Evolutionary conservation across 176 grass and related monocot genomes (phyloP).

Genomic region (Eragrostis nindensis): DNA sequence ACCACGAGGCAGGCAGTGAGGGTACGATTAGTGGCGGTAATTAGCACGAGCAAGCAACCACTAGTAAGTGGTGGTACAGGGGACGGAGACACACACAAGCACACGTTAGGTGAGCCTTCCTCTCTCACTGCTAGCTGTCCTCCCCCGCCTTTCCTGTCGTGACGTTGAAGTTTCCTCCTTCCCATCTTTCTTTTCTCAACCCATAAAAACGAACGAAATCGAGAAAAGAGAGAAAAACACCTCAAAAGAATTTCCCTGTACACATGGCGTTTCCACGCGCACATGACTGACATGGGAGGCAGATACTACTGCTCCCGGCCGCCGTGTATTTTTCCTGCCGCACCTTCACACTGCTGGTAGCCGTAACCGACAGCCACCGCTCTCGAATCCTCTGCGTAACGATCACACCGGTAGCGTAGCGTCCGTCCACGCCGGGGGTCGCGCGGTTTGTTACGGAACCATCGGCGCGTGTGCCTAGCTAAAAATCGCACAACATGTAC

Average conservation of each 20-base stretch:
- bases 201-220: background rate
- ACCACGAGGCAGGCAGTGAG: background rate
- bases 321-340: no score
- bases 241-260: conserved; percentile 15
- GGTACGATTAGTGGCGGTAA: background rate
- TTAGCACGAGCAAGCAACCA: conserved; percentile 28
- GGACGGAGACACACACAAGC: background rate
- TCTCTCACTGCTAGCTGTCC: conserved; percentile 85
- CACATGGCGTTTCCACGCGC: conserved; percentile 23
- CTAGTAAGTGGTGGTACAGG: background rate
- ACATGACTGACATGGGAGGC: background rate
- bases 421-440: no score
- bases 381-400: conserved; percentile 13
- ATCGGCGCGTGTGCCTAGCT: no score
- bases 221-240: background rate
- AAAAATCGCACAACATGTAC: no score
- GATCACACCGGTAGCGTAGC: background rate
- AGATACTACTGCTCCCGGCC: background rate
- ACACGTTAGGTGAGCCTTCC: conserved; percentile 70
- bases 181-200: accelerated
- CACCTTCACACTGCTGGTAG: background rate
- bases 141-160: conserved; percentile 70
- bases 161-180: conserved; percentile 78
- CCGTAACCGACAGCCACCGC: conserved; percentile 36
- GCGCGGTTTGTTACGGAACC: no score